Evolutionary conservation across 176 grass and related monocot species (phyloP), one percentile per base, ranked within the genome.

Genomic region (Avena atlantica): DNA sequence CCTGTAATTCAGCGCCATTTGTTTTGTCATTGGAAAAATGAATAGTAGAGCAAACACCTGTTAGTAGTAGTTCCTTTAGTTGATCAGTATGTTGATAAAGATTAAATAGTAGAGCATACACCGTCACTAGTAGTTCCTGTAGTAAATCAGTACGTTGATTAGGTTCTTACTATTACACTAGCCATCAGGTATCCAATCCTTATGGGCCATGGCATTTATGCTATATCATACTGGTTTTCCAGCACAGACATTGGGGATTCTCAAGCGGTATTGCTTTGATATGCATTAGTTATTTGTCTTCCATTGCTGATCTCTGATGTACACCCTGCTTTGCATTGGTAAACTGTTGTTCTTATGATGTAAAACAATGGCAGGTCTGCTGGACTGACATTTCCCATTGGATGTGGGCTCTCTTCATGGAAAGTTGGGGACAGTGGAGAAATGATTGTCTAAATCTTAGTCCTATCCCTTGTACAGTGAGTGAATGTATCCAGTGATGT

Each of bases 391-490:
- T 98, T 86, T 31, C 80, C 76, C 90, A 98, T 79, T 98, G 93
- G 96, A 98, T 95, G 93, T 98, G 96, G 96, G 81, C 84, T 34
- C 90, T 98, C 47, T 98, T 98, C 75, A 91, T 67, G 65, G 93
- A 95, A 86, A 92, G 66, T 82, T 98, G 96, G 96, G 96, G 93
- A 20, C 86, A 80, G 37, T 98, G 93, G 96, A 92, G 96, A 92
- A 92, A 84, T 76, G 78, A 95, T 83, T 78, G 31, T 80, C 80
- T 98, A 62, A 91, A 95, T 67, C 96, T 98, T 75, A 98, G 93
- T 78, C 83, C 91, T 82, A 42, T 98, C 55, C 91, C 93, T 94
- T 98, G 92, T 77, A 94, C 82, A 48, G 93, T 98, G 87, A 65
- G 87, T 84, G 12, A 55, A 83, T 60, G 27, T 16, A 74, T 89